Evolutionary conservation across 495 filamentous ascomycete genomes (phyloP).

Genomic region (Penicillium crystallinum): DNA sequence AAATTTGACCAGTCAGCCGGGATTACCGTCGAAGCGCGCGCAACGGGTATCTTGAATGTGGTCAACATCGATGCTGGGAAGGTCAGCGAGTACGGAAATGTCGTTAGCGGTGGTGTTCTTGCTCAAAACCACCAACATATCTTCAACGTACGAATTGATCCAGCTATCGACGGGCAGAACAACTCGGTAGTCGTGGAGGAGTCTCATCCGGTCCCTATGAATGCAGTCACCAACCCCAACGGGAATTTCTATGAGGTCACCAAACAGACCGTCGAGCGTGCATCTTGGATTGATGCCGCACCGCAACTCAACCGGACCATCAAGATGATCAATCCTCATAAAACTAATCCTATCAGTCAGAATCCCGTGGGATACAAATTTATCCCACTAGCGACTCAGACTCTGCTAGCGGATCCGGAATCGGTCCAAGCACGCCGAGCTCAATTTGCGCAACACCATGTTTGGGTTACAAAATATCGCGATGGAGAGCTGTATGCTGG

Average conservation of each 20-base stretch:
- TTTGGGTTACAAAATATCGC: conserved; percentile 76
- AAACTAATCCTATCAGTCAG: conserved; percentile 67
- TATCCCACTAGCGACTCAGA: conserved; percentile 67
- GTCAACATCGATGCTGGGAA: conserved; percentile 71
- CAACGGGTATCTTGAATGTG: conserved; percentile 84
- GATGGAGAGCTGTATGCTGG: conserved; percentile 82
- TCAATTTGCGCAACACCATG: conserved; percentile 80
- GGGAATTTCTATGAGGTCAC: conserved; percentile 70
- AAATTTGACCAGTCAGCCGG: conserved; percentile 85
- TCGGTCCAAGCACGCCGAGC: conserved; percentile 72
- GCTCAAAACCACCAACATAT: conserved; percentile 86
- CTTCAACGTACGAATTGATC: conserved; percentile 86
- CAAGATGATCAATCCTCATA: conserved; percentile 72
- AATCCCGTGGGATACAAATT: conserved; percentile 82
- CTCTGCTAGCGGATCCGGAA: conserved; percentile 68
- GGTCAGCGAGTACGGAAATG: conserved; percentile 64
- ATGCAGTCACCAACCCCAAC: conserved; percentile 67
- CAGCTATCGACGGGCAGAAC: conserved; percentile 67
- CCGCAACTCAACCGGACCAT: conserved; percentile 63
- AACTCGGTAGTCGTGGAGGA: conserved; percentile 72
- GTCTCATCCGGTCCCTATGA: conserved; percentile 66
- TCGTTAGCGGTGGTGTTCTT: conserved; percentile 82
- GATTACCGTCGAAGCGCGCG: conserved; percentile 73
- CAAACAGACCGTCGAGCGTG: conserved; percentile 56
- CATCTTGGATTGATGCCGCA: conserved; percentile 66